These are phyloP conservation scores for Penicillium cataractarum DNA, from an alignment of 495 filamentous ascomycete species.

Conservation along the genomic window DNA sequence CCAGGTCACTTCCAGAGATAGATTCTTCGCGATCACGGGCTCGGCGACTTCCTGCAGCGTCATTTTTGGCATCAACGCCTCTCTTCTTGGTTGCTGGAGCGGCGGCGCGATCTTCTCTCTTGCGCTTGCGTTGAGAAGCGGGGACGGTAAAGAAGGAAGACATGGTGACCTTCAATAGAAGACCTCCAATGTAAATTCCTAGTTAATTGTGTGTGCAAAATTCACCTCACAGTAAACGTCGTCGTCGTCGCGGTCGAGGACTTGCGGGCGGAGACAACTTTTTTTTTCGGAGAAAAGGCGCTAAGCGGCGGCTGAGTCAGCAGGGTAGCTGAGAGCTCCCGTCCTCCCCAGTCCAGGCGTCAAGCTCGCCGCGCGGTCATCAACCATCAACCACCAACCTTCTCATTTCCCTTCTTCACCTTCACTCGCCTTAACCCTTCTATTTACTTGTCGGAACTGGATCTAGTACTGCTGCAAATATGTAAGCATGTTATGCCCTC, in stretches of 20 bases:
- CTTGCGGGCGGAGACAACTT: constrained; percentile 37
- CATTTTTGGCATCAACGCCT: constrained; percentile 46
- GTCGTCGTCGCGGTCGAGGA: constrained; percentile 11
- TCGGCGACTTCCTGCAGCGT: constrained; percentile 29
- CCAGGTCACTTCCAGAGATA: constrained; percentile 84
- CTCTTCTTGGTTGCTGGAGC: constrained; percentile 59
- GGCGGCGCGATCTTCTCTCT: constrained; percentile 58
- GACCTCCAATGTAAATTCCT: constrained; percentile 11
- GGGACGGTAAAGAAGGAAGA: constrained; percentile 87
- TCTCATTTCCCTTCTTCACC: constrained; percentile 14
- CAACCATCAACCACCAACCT: constrained; percentile 28
- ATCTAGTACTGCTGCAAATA: constrained; percentile 28
- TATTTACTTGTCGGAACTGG: constrained; percentile 13
- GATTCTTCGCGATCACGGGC: constrained; percentile 57
- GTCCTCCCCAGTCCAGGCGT: constrained; percentile 37
- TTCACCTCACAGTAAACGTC: constrained; percentile 10
- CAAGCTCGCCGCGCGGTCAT: constrained; percentile 49
- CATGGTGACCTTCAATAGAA: constrained; percentile 49
- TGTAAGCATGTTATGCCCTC: constrained; percentile 31
- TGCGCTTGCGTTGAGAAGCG: constrained; percentile 78
- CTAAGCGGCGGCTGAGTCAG: constrained; percentile 46
- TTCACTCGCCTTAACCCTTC: constrained; percentile 19
- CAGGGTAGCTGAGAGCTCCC: constrained; percentile 37
- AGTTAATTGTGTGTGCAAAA: constrained; percentile 12
- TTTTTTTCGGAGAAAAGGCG: constrained; percentile 48